Evolutionary conservation across 108 stramenopile species (phyloP).

Genomic region (Phaeodactylum tricornutum): DNA sequence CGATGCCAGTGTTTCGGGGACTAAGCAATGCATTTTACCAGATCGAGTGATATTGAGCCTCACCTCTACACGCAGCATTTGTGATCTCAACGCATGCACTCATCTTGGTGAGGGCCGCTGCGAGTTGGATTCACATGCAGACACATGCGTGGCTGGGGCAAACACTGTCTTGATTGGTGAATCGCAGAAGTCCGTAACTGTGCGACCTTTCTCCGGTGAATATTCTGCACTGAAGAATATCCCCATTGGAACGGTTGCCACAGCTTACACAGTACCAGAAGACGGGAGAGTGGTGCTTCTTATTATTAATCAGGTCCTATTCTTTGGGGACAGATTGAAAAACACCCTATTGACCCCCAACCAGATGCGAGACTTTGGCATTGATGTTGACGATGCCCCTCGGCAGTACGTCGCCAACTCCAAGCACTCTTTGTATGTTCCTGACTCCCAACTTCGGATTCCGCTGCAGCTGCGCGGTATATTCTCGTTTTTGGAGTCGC

Average conservation of each 20-base stretch:
- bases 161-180: conserved; percentile 2
- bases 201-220: background rate
- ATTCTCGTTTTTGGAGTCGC: background rate
- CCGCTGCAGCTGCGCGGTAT: background rate
- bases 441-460: background rate
- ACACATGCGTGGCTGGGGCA: conserved; percentile 14
- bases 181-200: conserved; percentile 1
- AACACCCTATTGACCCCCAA: conserved; percentile 21
- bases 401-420: background rate
- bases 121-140: conserved; percentile 20
- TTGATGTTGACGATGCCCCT: background rate
- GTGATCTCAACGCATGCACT: too few species aligned
- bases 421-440: background rate
- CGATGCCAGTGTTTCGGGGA: too few species aligned
- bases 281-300: conserved; percentile 17
- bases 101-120: too few species aligned
- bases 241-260: conserved; percentile 23
- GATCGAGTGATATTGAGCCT: too few species aligned
- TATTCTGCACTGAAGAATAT: conserved; percentile 5
- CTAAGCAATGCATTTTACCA: too few species aligned
- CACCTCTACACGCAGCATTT: too few species aligned
- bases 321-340: conserved; percentile 13
- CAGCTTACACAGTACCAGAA: conserved; percentile 10
- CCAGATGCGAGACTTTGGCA: conserved; percentile 21
- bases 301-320: conserved; percentile 14